Conservation (phyloP, 1,284 basidiomycete genomes). For the Sphaerobolus stellatus region DNA sequence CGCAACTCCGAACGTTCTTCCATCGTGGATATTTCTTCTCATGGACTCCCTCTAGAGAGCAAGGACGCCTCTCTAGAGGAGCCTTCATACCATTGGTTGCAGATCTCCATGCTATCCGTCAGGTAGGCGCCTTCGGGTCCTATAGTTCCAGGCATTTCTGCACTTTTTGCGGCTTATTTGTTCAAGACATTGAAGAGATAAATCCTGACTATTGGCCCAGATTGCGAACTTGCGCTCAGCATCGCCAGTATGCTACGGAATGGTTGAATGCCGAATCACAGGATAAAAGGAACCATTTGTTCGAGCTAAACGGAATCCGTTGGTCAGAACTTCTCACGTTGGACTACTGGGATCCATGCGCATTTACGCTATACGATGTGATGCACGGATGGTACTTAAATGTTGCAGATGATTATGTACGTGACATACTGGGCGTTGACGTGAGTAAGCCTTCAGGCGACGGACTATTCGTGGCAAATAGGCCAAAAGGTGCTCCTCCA, state of each 20-base stretch:
- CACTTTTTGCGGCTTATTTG: constrained; percentile 27
- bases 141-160: constrained; percentile 31
- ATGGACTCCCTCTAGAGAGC: constrained; percentile 14
- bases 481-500: not conserved
- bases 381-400: constrained; percentile 37
- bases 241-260: constrained; percentile 16
- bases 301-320: constrained; percentile 22
- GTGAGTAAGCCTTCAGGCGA: not conserved
- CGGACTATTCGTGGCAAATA: not conserved
- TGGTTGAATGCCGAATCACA: constrained; percentile 20
- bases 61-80: constrained; percentile 16
- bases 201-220: constrained; percentile 24
- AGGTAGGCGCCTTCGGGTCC: constrained; percentile 33
- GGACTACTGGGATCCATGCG: constrained; percentile 37
- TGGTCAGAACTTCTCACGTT: constrained; percentile 29
- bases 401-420: constrained; percentile 27
- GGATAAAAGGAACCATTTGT: constrained; percentile 8
- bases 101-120: constrained; percentile 35
- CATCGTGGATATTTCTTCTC: constrained; percentile 25
- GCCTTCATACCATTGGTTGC: constrained; percentile 28
- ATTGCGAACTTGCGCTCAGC: constrained; percentile 18
- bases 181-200: constrained; percentile 29
- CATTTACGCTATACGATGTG: constrained; percentile 31
- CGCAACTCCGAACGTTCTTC: constrained; percentile 22
- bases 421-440: constrained; percentile 29